Base-by-base conservation (phyloP, 2,329 filamentous ascomycete species). In the Calycina herbarum region DNA sequence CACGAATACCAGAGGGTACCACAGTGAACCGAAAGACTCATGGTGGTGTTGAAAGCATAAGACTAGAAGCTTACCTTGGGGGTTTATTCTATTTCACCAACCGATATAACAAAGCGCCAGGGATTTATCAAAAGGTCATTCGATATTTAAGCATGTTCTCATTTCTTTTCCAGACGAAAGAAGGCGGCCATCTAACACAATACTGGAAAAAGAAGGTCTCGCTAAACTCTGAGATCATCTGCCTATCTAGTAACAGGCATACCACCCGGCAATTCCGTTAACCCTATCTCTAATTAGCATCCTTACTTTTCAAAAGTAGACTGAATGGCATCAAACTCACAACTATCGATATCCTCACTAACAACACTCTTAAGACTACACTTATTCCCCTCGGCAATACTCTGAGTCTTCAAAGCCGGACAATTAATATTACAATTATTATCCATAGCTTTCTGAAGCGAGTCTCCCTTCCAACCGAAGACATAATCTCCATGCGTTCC, bases 401-500 rank as follows among this genome's bases (percentile, higher is more conserved):
- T 27, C 27, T 61, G 59, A 45, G 59, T 45, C 40, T 61, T 61
- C 11, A 61, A 40, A 15, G 38, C 20, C 10, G 35, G 24, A 38
- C 59, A 61, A 24, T 45, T 57, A 68, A 57, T 58, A 35, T 63
- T 56, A 33, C 61, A 63, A 69, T 71, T 71, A 76, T 78, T 59
- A 74, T 82, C 79, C 79, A 82, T 81, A 71, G 80, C 79, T 74
- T 77, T 79, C 72, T 83, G 82, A 54, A 83, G 78, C 5, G 78
- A 75, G 71, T 82, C 76, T 66, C 77, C 80, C 72, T 82, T 79
- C 81, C 81, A 82, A 68, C 81, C 81, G 70, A 83, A 83, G 68
- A 83, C 73, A 73, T 83, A 83, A 73, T 83, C 82, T 33, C 81
- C 81, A 73, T 83, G 81, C 11, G 80, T 81, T 5, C 81, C 81